Evolutionary conservation across 2,329 filamentous ascomycete genomes (phyloP).

Genomic region (Botrytis pseudocinerea): DNA sequence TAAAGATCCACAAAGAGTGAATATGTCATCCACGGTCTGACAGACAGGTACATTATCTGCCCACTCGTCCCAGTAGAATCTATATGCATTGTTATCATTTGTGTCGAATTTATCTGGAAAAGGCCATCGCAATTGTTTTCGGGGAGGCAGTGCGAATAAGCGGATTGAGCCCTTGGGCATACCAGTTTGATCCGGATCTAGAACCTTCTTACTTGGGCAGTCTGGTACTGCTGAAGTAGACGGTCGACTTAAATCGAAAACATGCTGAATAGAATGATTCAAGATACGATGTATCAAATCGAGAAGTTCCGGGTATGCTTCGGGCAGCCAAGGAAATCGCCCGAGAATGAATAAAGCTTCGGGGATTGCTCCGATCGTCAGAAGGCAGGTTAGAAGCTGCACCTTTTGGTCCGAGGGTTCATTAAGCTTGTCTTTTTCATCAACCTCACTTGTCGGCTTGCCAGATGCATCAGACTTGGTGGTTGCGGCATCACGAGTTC

Average conservation of each 20-base stretch:
- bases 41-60: slow-evolving; percentile 89
- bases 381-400: slow-evolving; percentile 75
- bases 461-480: slow-evolving; percentile 52
- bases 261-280: slow-evolving; percentile 76
- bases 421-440: slow-evolving; percentile 55
- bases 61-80: slow-evolving; percentile 98
- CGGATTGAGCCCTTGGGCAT: slow-evolving; percentile 69
- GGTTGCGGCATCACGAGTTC: slow-evolving; percentile 51
- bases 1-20: slow-evolving; percentile 80
- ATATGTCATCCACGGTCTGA: slow-evolving; percentile 86
- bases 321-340: slow-evolving; percentile 87
- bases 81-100: slow-evolving; percentile 74
- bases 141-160: slow-evolving; percentile 58
- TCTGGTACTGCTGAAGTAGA: slow-evolving; percentile 45
- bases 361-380: slow-evolving; percentile 88
- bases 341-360: slow-evolving; percentile 92
- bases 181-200: slow-evolving; percentile 64
- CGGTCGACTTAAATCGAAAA: slow-evolving; percentile 54
- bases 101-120: slow-evolving; percentile 76
- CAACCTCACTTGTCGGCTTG: slow-evolving; percentile 48
- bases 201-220: slow-evolving; percentile 50
- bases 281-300: slow-evolving; percentile 83
- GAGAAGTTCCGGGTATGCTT: slow-evolving; percentile 78
- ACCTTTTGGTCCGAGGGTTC: slow-evolving; percentile 89
- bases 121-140: slow-evolving; percentile 77